Conservation (phyloP, 768 basidiomycete species). For the Dioszegia aurantiaca region DNA sequence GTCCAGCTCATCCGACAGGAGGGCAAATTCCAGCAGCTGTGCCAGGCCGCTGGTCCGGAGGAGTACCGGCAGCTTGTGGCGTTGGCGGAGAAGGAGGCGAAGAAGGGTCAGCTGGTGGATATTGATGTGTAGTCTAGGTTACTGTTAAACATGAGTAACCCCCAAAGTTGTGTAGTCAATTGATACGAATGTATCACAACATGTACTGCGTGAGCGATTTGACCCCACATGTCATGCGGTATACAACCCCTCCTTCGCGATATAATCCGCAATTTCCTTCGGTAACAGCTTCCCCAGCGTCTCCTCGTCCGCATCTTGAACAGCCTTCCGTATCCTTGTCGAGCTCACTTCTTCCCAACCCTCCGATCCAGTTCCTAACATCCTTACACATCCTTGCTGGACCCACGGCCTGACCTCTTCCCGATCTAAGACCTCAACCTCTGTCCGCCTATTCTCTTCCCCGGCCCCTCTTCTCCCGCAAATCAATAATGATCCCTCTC, state of each 20-base stretch:
- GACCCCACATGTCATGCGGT: background rate
- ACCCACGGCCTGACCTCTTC: conserved; percentile 59
- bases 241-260: conserved; percentile 56
- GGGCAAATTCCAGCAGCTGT: conserved; percentile 36
- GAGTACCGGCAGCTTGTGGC: conserved; percentile 32
- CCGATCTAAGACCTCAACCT: conserved; percentile 45
- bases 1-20: conserved; percentile 31
- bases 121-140: background rate
- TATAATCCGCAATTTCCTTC: conserved; percentile 58
- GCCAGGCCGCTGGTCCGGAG: conserved; percentile 33
- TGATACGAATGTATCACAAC: background rate
- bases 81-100: conserved; percentile 26
- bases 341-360: conserved; percentile 65
- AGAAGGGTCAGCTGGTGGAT: conserved; percentile 8
- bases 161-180: background rate
- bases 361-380: conserved; percentile 60
- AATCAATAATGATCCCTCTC: conserved; percentile 64
- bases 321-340: conserved; percentile 61
- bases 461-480: conserved; percentile 62
- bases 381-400: conserved; percentile 57
- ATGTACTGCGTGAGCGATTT: background rate
- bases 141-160: background rate
- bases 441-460: conserved; percentile 35
- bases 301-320: conserved; percentile 42
- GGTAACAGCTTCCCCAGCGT: conserved; percentile 56